These are phyloP conservation scores for Lumnitzera racemosa DNA, from an alignment of 345 rosid genomes.

Conservation along the genomic window DNA sequence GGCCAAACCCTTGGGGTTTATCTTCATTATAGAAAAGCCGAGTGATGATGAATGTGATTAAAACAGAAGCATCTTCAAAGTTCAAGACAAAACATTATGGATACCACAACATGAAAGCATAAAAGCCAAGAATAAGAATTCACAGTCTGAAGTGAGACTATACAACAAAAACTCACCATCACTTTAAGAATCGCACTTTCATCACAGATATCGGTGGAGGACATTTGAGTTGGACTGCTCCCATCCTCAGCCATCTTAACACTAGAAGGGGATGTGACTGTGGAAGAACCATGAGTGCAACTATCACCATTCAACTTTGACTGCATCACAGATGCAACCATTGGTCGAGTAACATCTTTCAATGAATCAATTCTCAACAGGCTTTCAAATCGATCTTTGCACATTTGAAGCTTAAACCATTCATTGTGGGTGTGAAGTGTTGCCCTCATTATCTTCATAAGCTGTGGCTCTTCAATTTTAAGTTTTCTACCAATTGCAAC, in stretches of 20 bases:
- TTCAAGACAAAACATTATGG: too few species aligned
- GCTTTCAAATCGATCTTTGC: slow-evolving; percentile 59
- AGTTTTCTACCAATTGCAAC: slow-evolving; percentile 73
- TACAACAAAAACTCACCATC: slow-evolving; percentile 51
- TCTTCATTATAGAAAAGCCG: too few species aligned
- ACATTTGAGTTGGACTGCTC: slow-evolving; percentile 63
- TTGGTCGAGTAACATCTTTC: slow-evolving; percentile 50
- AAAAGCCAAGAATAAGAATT: too few species aligned
- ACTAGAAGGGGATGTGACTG: slow-evolving; percentile 57
- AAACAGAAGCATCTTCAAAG: too few species aligned
- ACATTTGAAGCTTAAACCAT: slow-evolving; percentile 98
- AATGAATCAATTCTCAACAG: slow-evolving; percentile 61
- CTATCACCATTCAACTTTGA: slow-evolving; percentile 61
- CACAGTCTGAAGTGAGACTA: too few species aligned
- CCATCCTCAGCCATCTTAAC: slow-evolving; percentile 70
- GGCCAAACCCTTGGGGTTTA: too few species aligned
- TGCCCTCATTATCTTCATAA: slow-evolving; percentile 84
- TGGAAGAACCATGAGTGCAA: slow-evolving; percentile 72
- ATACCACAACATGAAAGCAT: too few species aligned
- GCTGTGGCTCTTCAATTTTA: slow-evolving; percentile 83
- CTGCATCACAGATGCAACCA: slow-evolving; percentile 37
- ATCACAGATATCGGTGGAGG: slow-evolving; percentile 64
- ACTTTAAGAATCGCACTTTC: slow-evolving; percentile 92
- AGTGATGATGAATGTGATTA: too few species aligned
- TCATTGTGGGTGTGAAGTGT: slow-evolving; percentile 73